Evolutionary conservation across 2,329 filamentous ascomycete genomes (phyloP).

Genomic region (Phyllosticta ampelicida): DNA sequence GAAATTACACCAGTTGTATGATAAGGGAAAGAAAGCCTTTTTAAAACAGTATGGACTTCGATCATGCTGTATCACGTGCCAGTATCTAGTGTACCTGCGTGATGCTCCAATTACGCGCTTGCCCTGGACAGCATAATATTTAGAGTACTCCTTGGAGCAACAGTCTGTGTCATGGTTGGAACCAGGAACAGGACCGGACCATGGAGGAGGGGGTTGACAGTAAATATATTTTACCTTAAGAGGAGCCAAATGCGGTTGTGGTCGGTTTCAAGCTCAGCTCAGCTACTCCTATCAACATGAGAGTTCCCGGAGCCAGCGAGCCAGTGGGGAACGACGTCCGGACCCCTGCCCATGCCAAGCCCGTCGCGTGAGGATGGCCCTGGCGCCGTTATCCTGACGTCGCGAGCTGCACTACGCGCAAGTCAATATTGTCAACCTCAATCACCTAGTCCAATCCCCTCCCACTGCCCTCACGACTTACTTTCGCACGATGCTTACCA

Average conservation of each 20-base stretch:
- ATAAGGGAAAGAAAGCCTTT: not conserved
- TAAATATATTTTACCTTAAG: too few species aligned
- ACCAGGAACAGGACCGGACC: not conserved
- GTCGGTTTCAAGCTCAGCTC: not conserved
- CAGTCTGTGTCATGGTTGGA: not conserved
- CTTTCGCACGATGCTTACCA: constrained; percentile 1
- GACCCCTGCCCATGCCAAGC: not conserved
- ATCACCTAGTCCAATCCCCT: not conserved
- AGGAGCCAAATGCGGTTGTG: not conserved
- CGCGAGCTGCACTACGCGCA: constrained; percentile 1
- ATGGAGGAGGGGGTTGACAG: not conserved
- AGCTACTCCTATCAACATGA: not conserved
- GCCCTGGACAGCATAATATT: too few species aligned
- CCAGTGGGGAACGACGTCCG: not conserved
- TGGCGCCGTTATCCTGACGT: constrained; percentile 4
- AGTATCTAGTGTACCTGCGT: too few species aligned
- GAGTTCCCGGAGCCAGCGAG: too few species aligned
- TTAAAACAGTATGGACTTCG: not conserved
- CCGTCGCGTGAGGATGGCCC: not conserved
- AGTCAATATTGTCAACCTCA: constrained; percentile 5
- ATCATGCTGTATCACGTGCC: not conserved
- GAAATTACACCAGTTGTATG: not conserved
- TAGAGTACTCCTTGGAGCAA: too few species aligned
- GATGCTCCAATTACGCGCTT: too few species aligned
- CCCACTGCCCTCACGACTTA: not conserved